These are phyloP conservation scores for Populus ilicifolia DNA, from an alignment of 345 rosid genomes.

Conservation along the genomic window DNA sequence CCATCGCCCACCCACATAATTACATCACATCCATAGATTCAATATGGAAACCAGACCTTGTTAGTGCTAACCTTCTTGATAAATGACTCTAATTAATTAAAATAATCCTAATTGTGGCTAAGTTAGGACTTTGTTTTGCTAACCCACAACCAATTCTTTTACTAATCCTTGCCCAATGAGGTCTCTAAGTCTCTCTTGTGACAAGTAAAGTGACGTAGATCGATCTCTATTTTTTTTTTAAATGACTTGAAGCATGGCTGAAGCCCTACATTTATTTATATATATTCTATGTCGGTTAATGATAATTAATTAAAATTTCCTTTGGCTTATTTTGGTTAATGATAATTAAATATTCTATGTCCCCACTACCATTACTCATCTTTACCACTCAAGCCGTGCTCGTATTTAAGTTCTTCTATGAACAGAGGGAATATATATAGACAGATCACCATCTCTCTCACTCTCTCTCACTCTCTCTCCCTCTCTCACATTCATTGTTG, in stretches of 20 bases:
- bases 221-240: too few relatives aligned
- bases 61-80: not conserved
- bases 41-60: not conserved
- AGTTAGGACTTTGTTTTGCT: not conserved
- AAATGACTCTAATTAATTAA: not conserved
- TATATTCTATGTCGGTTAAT: not conserved
- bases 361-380: constrained; percentile 15
- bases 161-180: constrained; percentile 14
- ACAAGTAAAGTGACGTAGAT: constrained; percentile 19
- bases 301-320: not conserved
- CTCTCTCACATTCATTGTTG: constrained; percentile 29
- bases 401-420: constrained; percentile 15
- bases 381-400: not conserved
- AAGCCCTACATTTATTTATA: not conserved
- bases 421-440: constrained; percentile 40
- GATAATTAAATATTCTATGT: not conserved
- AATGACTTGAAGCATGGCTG: not conserved
- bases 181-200: constrained; percentile 3
- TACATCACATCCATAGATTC: not conserved
- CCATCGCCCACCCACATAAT: constrained; percentile 24
- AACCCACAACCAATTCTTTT: not conserved
- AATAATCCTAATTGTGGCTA: not conserved
- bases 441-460: constrained; percentile 39
- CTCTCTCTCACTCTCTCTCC: not conserved
- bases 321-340: too few relatives aligned